Conservation (phyloP, 2,329 filamentous ascomycete species). For the Penicillium italicum region DNA sequence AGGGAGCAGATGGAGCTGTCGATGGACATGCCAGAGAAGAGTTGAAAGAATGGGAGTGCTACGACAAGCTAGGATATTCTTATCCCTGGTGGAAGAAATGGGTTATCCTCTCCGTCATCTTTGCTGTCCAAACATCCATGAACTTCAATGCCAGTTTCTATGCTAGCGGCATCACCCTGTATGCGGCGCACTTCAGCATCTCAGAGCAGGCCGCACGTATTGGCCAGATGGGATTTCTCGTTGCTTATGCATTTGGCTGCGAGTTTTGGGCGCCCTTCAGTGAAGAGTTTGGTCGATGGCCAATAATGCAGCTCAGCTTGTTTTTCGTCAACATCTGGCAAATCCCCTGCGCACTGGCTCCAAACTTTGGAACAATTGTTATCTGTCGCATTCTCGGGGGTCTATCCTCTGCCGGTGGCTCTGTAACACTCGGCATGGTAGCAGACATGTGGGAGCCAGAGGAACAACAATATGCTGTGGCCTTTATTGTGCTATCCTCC, state of each 20-base stretch:
- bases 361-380: conserved; percentile 66
- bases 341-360: conserved; percentile 65
- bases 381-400: conserved; percentile 65
- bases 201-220: conserved; percentile 63
- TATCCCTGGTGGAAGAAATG: conserved; percentile 65
- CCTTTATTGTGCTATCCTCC: conserved; percentile 58
- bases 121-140: conserved; percentile 69
- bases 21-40: conserved; percentile 31
- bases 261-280: conserved; percentile 86
- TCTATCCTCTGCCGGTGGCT: conserved; percentile 61
- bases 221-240: conserved; percentile 72
- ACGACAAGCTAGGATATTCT: conserved; percentile 60
- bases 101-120: conserved; percentile 65
- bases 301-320: conserved; percentile 68
- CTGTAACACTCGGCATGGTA: conserved; percentile 62
- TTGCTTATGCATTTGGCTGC: conserved; percentile 78
- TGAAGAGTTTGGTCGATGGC: conserved; percentile 74
- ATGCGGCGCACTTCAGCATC: conserved; percentile 63
- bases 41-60: conserved; percentile 56
- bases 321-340: conserved; percentile 75
- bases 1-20: conserved; percentile 7
- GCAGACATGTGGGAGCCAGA: conserved; percentile 60
- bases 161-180: conserved; percentile 62
- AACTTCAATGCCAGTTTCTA: conserved; percentile 74
- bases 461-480: conserved; percentile 57